A percentile compares a stretch with the other conserved stretches of the same genome.
Evolutionary conservation across 106 monocot species (phyloP).

Genomic region (Allium cepa): DNA sequence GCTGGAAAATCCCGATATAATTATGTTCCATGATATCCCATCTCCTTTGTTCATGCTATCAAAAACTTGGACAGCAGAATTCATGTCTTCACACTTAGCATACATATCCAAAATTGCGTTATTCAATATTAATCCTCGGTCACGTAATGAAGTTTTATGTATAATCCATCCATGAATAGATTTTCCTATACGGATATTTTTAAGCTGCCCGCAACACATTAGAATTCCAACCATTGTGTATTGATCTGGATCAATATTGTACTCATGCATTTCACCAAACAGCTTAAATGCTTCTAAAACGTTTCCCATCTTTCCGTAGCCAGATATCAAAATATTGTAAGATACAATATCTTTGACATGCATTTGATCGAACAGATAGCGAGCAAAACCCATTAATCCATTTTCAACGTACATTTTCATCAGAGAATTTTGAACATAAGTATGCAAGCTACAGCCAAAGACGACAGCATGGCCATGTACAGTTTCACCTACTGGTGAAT

Average conservation of each 20-base stretch:
- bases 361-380: conserved; percentile 30
- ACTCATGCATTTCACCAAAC: conserved; percentile 22
- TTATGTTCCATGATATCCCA: conserved; percentile 53
- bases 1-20: conserved; percentile 37
- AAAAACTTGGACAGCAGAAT: conserved; percentile 27
- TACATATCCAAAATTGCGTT: conserved; percentile 72
- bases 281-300: conserved; percentile 23
- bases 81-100: conserved; percentile 46
- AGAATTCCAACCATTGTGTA: conserved; percentile 47
- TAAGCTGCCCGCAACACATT: conserved; percentile 31
- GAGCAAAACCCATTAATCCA: conserved; percentile 21
- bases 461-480: conserved; percentile 43
- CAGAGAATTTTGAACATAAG: conserved; percentile 54
- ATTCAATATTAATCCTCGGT: conserved; percentile 26
- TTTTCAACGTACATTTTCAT: conserved; percentile 38
- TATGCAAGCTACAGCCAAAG: conserved; percentile 16
- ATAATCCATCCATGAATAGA: conserved; percentile 39
- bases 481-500: conserved; percentile 13
- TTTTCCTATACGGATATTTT: conserved; percentile 25
- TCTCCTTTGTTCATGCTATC: conserved; percentile 29
- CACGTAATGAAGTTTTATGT: conserved; percentile 5
- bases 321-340: conserved; percentile 54
- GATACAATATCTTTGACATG: conserved; percentile 26
- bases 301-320: conserved; percentile 24
- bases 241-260: conserved; percentile 32